A percentile compares a stretch with the other conserved stretches of the same genome.
These are phyloP conservation scores for Recurvomyces mirabilis DNA, from an alignment of 495 filamentous ascomycete species.

Conservation along the genomic window DNA sequence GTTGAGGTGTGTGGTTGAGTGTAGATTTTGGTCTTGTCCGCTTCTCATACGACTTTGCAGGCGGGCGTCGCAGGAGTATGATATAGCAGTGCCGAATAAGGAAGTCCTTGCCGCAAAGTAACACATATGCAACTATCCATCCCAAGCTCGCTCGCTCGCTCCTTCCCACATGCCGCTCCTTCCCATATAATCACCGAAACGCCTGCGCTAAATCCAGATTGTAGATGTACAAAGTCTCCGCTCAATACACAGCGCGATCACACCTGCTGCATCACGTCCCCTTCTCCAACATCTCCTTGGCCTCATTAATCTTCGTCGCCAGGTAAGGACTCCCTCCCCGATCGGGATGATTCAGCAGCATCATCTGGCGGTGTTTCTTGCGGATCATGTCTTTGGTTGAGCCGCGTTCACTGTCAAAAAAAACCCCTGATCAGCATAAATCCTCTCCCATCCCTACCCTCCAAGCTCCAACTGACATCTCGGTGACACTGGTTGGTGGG, in stretches of 20 bases:
- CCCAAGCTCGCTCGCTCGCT: too few relatives aligned
- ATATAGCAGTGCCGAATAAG: not conserved
- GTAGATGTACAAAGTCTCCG: not conserved
- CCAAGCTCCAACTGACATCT: not conserved
- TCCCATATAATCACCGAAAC: too few relatives aligned
- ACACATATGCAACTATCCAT: not conserved
- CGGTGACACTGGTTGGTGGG: not conserved
- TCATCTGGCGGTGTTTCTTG: slow-evolving; percentile 90
- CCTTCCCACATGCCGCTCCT: too few relatives aligned
- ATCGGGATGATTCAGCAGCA: slow-evolving; percentile 97
- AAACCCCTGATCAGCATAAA: slow-evolving; percentile 12
- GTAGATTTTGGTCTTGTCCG: not conserved
- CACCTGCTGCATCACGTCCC: not conserved
- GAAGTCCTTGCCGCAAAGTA: not conserved
- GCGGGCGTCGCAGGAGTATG: too few relatives aligned
- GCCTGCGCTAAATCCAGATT: not conserved
- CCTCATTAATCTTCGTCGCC: slow-evolving; percentile 95
- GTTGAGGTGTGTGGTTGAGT: not conserved
- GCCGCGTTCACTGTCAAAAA: slow-evolving; percentile 56
- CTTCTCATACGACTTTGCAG: too few relatives aligned
- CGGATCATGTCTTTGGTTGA: slow-evolving; percentile 84
- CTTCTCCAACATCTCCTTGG: slow-evolving; percentile 93
- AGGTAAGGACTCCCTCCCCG: slow-evolving; percentile 93
- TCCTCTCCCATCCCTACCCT: not conserved
- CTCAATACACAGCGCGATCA: not conserved